Evolutionary conservation across 2,329 filamentous ascomycete genomes (phyloP).

Genomic region (Fusarium sp.): DNA sequence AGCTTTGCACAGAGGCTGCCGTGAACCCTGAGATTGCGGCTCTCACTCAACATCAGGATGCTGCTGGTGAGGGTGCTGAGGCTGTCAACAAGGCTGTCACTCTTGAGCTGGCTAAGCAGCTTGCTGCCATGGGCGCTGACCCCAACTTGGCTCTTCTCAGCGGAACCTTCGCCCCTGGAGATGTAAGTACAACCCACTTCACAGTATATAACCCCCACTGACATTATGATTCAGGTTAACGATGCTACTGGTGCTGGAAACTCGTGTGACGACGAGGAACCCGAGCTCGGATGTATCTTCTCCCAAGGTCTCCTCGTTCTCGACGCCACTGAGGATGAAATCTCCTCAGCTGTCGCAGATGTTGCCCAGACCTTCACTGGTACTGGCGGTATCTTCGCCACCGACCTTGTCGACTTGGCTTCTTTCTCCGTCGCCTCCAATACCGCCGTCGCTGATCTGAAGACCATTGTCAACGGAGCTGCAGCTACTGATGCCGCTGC

Average conservation of each 20-base stretch:
- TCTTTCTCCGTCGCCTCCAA: neutral
- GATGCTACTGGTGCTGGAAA: slow-evolving; percentile 13
- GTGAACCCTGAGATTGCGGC: slow-evolving; percentile 17
- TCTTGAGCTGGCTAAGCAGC: slow-evolving; percentile 5
- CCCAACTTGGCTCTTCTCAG: slow-evolving; percentile 19
- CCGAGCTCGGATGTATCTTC: slow-evolving; percentile 15
- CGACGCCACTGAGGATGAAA: slow-evolving; percentile 11
- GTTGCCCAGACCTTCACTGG: slow-evolving; percentile 8
- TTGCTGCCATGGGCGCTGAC: slow-evolving; percentile 12
- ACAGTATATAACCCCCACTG: neutral
- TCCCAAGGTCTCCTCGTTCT: slow-evolving; percentile 1
- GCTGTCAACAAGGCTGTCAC: slow-evolving; percentile 24
- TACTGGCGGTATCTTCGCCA: slow-evolving; percentile 11
- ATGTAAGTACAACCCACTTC: neutral
- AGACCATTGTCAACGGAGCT: slow-evolving; percentile 2
- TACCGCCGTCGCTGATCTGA: slow-evolving; percentile 8
- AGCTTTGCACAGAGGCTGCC: slow-evolving; percentile 5
- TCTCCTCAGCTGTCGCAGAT: neutral
- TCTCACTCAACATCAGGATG: slow-evolving; percentile 16
- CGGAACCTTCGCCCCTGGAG: slow-evolving; percentile 18
- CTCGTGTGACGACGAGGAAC: slow-evolving; percentile 12
- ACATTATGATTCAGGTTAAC: neutral
- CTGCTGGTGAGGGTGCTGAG: neutral
- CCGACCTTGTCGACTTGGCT: neutral
- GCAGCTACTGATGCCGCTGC: neutral